These are phyloP conservation scores for Cetradonia linearis DNA, from an alignment of 495 filamentous ascomycete species.

Conservation along the genomic window DNA sequence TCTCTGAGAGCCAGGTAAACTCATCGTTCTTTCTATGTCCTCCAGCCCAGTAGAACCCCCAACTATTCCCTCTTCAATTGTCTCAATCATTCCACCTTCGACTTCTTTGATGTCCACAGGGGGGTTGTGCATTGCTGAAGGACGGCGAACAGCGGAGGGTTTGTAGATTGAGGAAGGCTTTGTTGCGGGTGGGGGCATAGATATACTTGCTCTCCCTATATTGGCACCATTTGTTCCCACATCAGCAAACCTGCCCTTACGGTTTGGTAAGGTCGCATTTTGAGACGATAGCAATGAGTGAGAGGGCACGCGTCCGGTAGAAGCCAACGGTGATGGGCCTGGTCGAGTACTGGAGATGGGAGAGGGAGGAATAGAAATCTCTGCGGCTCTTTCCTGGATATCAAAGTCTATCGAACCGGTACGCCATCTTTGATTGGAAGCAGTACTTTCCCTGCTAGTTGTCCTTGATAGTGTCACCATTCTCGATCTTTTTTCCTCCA, in stretches of 20 bases:
- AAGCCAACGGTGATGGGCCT: slow-evolving; percentile 13
- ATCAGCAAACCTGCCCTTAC: slow-evolving; percentile 46
- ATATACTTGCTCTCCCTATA: slow-evolving; percentile 47
- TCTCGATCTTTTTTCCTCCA: neutral
- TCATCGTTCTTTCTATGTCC: slow-evolving; percentile 22
- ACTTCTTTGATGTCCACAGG: slow-evolving; percentile 10
- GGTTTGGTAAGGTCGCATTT: slow-evolving; percentile 31
- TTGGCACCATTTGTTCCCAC: slow-evolving; percentile 38
- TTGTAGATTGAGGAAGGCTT: slow-evolving; percentile 24
- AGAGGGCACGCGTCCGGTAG: slow-evolving; percentile 27
- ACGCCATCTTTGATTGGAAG: neutral
- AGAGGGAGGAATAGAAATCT: slow-evolving; percentile 16
- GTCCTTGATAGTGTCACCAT: slow-evolving; percentile 32
- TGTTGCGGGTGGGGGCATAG: slow-evolving; percentile 45
- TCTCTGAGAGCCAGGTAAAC: slow-evolving; percentile 14
- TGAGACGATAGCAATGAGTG: slow-evolving; percentile 30
- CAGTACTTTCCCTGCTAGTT: slow-evolving; percentile 25
- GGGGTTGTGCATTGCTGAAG: slow-evolving; percentile 6
- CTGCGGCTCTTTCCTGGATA: slow-evolving; percentile 2
- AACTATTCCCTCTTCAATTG: neutral
- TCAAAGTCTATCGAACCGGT: slow-evolving; percentile 11
- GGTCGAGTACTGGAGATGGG: slow-evolving; percentile 12
- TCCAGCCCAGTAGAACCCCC: slow-evolving; percentile 11
- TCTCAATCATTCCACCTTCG: slow-evolving; percentile 3
- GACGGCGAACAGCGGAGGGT: slow-evolving; percentile 16